Evolutionary conservation across 257 asterid genomes (phyloP).

Genomic region (Mentha longifolia): DNA sequence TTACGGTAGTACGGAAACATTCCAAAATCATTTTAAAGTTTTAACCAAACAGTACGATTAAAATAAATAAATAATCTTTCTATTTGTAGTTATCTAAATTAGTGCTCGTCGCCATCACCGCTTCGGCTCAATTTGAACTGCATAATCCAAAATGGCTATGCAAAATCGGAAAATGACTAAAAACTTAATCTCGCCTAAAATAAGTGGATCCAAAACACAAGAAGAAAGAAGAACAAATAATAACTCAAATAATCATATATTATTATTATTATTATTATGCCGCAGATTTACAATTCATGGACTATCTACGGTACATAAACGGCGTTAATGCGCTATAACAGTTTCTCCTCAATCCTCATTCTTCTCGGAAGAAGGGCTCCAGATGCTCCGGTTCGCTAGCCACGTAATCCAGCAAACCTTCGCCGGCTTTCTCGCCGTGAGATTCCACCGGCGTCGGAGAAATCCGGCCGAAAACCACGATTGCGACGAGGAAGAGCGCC

Average conservation of each 20-base stretch:
- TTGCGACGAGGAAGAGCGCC: slow-evolving; percentile 60
- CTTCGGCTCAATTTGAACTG: slow-evolving; percentile 2
- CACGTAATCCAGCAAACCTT: slow-evolving; percentile 61
- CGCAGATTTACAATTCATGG: slow-evolving; percentile 35
- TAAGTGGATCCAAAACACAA: slow-evolving; percentile 5
- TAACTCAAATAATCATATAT: not conserved
- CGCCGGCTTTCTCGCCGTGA: slow-evolving; percentile 58
- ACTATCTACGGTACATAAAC: slow-evolving; percentile 17
- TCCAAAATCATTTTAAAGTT: too few species aligned
- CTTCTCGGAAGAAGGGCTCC: slow-evolving; percentile 16
- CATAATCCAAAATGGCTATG: not conserved
- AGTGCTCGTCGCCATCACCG: not conserved
- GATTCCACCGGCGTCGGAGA: slow-evolving; percentile 52
- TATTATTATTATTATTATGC: slow-evolving; percentile 22
- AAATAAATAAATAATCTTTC: too few species aligned
- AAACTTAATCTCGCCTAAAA: not conserved
- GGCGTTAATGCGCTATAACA: slow-evolving; percentile 25
- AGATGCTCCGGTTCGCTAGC: slow-evolving; percentile 57
- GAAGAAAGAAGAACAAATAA: not conserved
- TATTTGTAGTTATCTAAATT: not conserved
- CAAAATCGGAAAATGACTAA: slow-evolving; percentile 12
- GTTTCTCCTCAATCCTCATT: slow-evolving; percentile 14
- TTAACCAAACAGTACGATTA: too few species aligned
- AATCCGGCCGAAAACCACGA: slow-evolving; percentile 58
- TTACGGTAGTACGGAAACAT: too few species aligned